phyloP scores from a whole-genome alignment of 2,329 filamentous ascomycete species.

The Cordyceps militaris region DNA sequence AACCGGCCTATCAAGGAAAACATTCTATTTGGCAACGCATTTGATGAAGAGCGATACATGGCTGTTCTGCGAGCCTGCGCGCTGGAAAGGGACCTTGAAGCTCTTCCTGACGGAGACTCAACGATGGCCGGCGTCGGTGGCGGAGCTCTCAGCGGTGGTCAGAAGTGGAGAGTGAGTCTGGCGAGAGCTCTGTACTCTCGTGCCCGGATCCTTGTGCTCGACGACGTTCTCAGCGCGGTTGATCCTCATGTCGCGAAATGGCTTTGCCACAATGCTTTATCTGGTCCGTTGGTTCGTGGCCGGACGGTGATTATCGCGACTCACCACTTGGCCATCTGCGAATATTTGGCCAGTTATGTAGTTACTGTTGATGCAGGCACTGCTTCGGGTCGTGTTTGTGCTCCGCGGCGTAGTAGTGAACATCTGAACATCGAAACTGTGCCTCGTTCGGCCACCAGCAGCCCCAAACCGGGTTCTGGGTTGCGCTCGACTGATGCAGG shows the following conservation, averaged over 20 bases:
- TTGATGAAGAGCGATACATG: slow-evolving; percentile 54
- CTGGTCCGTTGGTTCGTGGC: slow-evolving; percentile 6
- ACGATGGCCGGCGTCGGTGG: slow-evolving; percentile 72
- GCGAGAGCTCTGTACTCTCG: slow-evolving; percentile 66
- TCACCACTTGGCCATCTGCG: slow-evolving; percentile 11
- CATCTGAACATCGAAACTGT: background rate
- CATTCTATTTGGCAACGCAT: slow-evolving; percentile 61
- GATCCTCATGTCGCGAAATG: slow-evolving; percentile 49
- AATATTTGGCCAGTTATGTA: slow-evolving; percentile 1
- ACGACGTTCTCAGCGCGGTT: slow-evolving; percentile 70
- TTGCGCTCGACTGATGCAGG: background rate
- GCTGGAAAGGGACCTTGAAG: slow-evolving; percentile 60
- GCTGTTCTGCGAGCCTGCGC: slow-evolving; percentile 62
- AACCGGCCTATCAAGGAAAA: slow-evolving; percentile 66
- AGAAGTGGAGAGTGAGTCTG: slow-evolving; percentile 67
- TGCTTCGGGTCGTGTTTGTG: background rate
- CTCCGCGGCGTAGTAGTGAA: background rate
- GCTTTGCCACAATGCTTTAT: slow-evolving; percentile 10
- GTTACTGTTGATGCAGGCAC: slow-evolving; percentile 8
- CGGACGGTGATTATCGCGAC: slow-evolving; percentile 15
- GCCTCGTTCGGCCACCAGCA: background rate
- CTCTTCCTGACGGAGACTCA: slow-evolving; percentile 60
- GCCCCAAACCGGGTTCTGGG: background rate
- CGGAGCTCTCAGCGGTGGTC: slow-evolving; percentile 68
- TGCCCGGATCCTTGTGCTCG: slow-evolving; percentile 60